Percentiles rank a stretch among this genome's conserved stretches.
Conservation (phyloP, 1,284 basidiomycete genomes). For the Hymenochaete sp. region DNA sequence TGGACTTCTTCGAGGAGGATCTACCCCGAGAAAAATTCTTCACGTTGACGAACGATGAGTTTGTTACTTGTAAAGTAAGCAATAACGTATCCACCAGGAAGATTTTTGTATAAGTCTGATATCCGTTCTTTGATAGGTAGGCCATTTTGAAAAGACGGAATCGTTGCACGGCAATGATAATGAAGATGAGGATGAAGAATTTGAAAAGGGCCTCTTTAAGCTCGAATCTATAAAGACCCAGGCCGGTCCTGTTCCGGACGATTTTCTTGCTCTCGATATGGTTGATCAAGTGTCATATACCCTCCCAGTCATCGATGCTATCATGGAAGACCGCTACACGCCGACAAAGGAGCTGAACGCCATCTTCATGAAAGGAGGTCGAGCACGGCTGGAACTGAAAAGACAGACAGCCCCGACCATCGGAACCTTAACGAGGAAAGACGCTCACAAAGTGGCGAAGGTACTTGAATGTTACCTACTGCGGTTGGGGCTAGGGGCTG, state of each 20-base stretch:
- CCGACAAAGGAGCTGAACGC: slow-evolving; percentile 43
- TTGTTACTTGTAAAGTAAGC: slow-evolving; percentile 48
- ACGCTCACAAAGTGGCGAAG: too few relatives aligned
- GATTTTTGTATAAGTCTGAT: too few relatives aligned
- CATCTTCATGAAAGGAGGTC: slow-evolving; percentile 50
- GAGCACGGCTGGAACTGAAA: slow-evolving; percentile 34
- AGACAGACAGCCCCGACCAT: slow-evolving; percentile 3
- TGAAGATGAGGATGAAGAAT: slow-evolving; percentile 16
- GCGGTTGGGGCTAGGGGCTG: too few relatives aligned
- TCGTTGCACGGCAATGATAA: slow-evolving; percentile 10
- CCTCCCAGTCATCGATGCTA: slow-evolving; percentile 50
- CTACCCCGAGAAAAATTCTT: slow-evolving; percentile 47
- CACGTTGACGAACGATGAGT: slow-evolving; percentile 45
- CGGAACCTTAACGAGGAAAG: slow-evolving; percentile 8
- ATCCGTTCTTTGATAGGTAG: slow-evolving; percentile 35
- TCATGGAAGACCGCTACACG: slow-evolving; percentile 45
- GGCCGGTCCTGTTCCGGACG: slow-evolving; percentile 30
- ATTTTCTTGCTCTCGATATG: slow-evolving; percentile 42
- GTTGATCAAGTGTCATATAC: slow-evolving; percentile 53
- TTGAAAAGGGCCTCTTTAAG: slow-evolving; percentile 18
- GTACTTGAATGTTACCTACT: too few relatives aligned
- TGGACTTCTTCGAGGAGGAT: slow-evolving; percentile 38
- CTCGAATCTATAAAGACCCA: slow-evolving; percentile 29
- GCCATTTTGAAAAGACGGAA: slow-evolving; percentile 34
- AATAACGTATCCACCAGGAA: neutral